These are phyloP conservation scores for Brachypodium distachyon DNA, from an alignment of 202 grass and related monocot genomes.

Conservation along the genomic window DNA sequence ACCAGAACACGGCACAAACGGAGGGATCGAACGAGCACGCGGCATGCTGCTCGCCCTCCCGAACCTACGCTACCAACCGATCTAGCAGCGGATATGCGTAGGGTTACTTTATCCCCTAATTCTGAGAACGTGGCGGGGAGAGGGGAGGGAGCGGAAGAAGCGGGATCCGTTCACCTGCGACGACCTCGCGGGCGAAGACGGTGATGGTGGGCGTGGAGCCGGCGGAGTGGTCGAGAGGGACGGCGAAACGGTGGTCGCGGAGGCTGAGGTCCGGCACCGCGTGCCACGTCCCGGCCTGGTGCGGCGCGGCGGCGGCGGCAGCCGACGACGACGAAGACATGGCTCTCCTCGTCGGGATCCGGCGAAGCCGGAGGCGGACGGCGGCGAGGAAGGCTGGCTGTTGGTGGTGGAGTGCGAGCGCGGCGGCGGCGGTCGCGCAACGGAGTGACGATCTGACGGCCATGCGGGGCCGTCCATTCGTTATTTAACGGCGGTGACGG, in stretches of 20 bases:
- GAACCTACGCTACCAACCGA: neutral
- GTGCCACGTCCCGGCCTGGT: slow-evolving; percentile 55
- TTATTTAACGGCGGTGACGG: neutral
- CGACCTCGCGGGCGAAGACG: slow-evolving; percentile 85
- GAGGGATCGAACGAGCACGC: neutral
- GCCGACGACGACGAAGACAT: slow-evolving; percentile 25
- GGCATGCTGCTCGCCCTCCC: neutral
- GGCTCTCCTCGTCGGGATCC: neutral
- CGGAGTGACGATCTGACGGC: neutral
- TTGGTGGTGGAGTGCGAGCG: neutral
- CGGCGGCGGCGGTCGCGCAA: neutral
- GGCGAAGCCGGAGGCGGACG: slow-evolving; percentile 1
- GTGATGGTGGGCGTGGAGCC: slow-evolving; percentile 31
- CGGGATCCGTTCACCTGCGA: slow-evolving; percentile 34
- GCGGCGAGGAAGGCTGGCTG: neutral
- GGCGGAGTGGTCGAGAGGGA: slow-evolving; percentile 69
- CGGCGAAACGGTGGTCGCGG: slow-evolving; percentile 71
- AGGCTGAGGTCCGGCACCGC: slow-evolving; percentile 72
- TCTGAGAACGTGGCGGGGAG: neutral
- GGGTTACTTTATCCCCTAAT: neutral
- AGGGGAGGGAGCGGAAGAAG: neutral
- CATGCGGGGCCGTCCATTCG: neutral
- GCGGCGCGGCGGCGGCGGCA: neutral
- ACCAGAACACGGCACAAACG: neutral
- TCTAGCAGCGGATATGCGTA: neutral